These are phyloP conservation scores for Goniomonas avonlea DNA, from an alignment of 78 protist species.

Conservation along the genomic window DNA sequence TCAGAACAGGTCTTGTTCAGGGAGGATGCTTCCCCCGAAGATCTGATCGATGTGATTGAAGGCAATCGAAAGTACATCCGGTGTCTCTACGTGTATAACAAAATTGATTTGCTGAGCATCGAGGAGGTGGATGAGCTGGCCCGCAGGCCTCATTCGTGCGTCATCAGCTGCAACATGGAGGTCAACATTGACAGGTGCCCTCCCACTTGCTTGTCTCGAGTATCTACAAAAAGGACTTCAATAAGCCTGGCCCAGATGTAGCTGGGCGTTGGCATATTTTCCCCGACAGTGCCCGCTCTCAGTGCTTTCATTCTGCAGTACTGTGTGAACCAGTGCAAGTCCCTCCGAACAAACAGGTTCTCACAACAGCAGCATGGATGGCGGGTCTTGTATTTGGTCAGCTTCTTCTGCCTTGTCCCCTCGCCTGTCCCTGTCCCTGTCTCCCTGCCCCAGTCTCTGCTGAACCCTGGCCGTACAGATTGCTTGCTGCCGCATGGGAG, in stretches of 20 bases:
- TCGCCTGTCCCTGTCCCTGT: neutral
- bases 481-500: constrained; percentile 47
- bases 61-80: constrained; percentile 60
- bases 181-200: constrained; percentile 33
- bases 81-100: constrained; percentile 67
- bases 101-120: constrained; percentile 45
- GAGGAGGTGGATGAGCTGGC: constrained; percentile 53
- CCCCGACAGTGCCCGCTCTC: too few species aligned
- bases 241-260: too few species aligned
- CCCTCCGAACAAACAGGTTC: neutral
- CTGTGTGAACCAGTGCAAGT: too few species aligned
- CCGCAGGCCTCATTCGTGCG: constrained; percentile 25
- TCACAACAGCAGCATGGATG: neutral
- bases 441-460: neutral
- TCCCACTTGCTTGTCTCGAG: too few species aligned
- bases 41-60: constrained; percentile 68
- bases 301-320: too few species aligned
- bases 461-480: neutral
- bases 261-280: too few species aligned
- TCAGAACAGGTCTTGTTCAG: neutral
- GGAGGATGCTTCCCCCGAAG: constrained; percentile 61
- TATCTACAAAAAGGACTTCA: too few species aligned
- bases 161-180: constrained; percentile 28
- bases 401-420: too few species aligned
- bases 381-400: too few species aligned